Base-by-base conservation (phyloP, 1,139 yeast genomes). In the Geotrichum citri-aurantii region DNA sequence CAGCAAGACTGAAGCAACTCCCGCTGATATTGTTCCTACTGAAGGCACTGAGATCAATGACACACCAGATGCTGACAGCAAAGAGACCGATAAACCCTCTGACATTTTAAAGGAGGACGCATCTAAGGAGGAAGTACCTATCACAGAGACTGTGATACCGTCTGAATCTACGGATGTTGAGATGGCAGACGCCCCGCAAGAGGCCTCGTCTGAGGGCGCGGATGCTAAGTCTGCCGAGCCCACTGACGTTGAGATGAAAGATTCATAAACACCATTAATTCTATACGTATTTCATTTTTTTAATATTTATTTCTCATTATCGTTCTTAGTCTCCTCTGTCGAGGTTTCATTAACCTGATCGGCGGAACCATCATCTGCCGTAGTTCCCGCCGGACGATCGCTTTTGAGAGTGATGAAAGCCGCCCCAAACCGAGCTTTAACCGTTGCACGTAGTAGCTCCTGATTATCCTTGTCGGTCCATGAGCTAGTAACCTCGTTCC, bases 391-490 rank as follows among this genome's bases (percentile, higher is more conserved):
- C n/a, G 44, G 19, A 37, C 44, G 44, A 19, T 56, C 64, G 11
- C 61, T 55, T 61, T 81, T 82, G 51, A 83, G 66, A 21, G 75
- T 72, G 37, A 84, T 65, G 64, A 86, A 81, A 5, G 83, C 75
- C 5, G 86, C 71, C 1, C 89, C 83, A 52, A 79, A 49, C 33
- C 66, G 61, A 6, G 68, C 69, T 37, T 54, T 55, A 1, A 69
- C 70, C 2, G 82, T 75, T 0, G 81, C 81, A 31, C 69, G 68
- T 21, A 69, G 65, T 27, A 85, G 71, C 31, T 67, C 67, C 44
- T 71, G 73, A 48, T 77, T 79, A 64, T 83, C 81, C 11, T 75
- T 77, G 26, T 73, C 73, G 37, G 80, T 79, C 88, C 90, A 85
- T 14, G 70, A 69, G 19, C 76, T 76, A 58, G 79, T 81, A 24